These are phyloP conservation scores for Diplodia corticola DNA, from an alignment of 2,329 filamentous ascomycete species.

Conservation along the genomic window DNA sequence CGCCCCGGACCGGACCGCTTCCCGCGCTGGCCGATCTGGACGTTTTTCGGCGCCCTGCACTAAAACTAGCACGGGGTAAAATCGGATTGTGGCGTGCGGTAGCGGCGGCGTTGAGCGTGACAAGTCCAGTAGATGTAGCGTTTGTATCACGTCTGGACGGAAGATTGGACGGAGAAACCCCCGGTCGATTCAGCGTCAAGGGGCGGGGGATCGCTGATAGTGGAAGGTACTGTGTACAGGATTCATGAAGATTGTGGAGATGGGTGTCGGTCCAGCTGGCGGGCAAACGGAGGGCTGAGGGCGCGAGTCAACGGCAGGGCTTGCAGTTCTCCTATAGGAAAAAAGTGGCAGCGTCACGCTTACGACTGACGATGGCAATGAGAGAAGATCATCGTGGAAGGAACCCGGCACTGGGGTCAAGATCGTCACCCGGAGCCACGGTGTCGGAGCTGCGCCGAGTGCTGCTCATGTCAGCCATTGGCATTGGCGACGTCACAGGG, in stretches of 20 bases:
- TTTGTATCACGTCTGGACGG: not conserved
- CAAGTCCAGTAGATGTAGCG: not conserved
- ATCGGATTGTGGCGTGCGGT: not conserved
- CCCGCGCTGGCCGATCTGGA: not conserved
- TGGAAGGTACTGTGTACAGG: not conserved
- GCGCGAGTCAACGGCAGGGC: too few relatives aligned
- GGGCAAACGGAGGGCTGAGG: not conserved
- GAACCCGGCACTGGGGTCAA: not conserved
- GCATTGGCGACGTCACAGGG: not conserved
- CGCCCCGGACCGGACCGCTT: not conserved
- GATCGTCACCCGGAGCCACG: not conserved
- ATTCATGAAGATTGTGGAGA: too few relatives aligned
- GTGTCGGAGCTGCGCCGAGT: not conserved
- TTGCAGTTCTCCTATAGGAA: too few relatives aligned
- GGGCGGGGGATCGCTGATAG: not conserved
- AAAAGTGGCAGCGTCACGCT: too few relatives aligned
- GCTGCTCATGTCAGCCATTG: not conserved
- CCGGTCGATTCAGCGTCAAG: not conserved
- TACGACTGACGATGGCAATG: not conserved
- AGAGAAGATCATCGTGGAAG: not conserved
- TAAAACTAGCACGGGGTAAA: not conserved
- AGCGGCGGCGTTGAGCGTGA: too few relatives aligned
- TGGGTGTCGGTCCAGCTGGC: too few relatives aligned
- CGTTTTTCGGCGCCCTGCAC: not conserved
- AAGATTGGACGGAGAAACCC: not conserved